phyloP scores from a whole-genome alignment of 371 early-diverging fungal genomes.

The Mucor sp. region DNA sequence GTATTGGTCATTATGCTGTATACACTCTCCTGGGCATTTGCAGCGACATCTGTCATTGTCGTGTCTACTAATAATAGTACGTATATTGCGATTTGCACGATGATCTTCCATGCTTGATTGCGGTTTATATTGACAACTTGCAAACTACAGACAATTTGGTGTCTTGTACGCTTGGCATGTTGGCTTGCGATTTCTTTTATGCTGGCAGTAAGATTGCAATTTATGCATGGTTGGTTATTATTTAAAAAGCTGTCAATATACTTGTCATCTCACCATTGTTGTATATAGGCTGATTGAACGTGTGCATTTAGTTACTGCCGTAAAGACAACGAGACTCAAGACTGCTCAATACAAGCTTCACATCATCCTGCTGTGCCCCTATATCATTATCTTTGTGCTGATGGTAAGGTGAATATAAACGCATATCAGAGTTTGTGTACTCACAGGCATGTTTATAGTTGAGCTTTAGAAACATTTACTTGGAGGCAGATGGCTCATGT shows the following conservation, averaged over 20 bases:
- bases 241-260: not conserved
- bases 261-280: not conserved
- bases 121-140: not conserved
- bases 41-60: slow-evolving; percentile 34
- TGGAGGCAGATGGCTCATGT: slow-evolving; percentile 48
- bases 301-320: slow-evolving; percentile 48
- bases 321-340: slow-evolving; percentile 42
- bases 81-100: not conserved
- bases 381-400: slow-evolving; percentile 43
- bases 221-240: slow-evolving; percentile 43
- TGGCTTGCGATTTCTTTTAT: slow-evolving; percentile 49
- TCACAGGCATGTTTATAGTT: slow-evolving; percentile 4
- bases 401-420: slow-evolving; percentile 29
- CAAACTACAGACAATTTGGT: slow-evolving; percentile 32
- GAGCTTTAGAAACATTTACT: slow-evolving; percentile 36
- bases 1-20: slow-evolving; percentile 44
- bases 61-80: slow-evolving; percentile 52
- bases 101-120: not conserved
- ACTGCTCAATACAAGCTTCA: slow-evolving; percentile 51
- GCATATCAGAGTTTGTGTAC: not conserved
- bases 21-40: slow-evolving; percentile 46
- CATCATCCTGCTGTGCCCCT: slow-evolving; percentile 46
- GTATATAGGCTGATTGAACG: slow-evolving; percentile 45
- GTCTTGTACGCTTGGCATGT: slow-evolving; percentile 50
- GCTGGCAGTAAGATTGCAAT: slow-evolving; percentile 50